Conservation (phyloP, 495 filamentous ascomycete species). For the Lasiosphaeris hirsuta region DNA sequence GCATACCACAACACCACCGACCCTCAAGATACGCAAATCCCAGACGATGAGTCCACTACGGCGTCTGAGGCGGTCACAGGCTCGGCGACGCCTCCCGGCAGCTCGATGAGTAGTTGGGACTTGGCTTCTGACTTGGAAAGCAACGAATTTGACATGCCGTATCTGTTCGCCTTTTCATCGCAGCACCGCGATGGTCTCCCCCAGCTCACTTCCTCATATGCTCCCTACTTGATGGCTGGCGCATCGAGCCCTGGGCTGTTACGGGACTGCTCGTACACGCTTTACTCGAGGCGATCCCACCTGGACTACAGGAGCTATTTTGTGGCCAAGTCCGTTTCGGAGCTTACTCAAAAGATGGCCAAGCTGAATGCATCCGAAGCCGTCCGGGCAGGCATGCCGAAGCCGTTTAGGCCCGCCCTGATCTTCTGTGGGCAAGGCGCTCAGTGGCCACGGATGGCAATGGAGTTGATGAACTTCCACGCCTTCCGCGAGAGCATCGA, state of each 20-base stretch:
- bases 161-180: slow-evolving; percentile 23
- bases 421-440: slow-evolving; percentile 27
- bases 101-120: slow-evolving; percentile 9
- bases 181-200: slow-evolving; percentile 22
- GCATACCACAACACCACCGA: slow-evolving; percentile 4
- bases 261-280: slow-evolving; percentile 26
- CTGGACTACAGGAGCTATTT: slow-evolving; percentile 22
- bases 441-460: slow-evolving; percentile 46
- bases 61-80: not conserved
- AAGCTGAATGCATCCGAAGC: not conserved
- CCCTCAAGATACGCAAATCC: not conserved
- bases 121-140: slow-evolving; percentile 1
- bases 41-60: not conserved
- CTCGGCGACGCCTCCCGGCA: not conserved
- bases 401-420: not conserved
- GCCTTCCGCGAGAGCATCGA: slow-evolving; percentile 27
- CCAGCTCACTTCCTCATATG: slow-evolving; percentile 15
- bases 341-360: slow-evolving; percentile 10
- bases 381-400: slow-evolving; percentile 6
- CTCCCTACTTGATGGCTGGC: slow-evolving; percentile 18
- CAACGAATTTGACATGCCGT: not conserved
- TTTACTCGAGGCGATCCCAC: slow-evolving; percentile 25
- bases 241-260: slow-evolving; percentile 1
- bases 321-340: slow-evolving; percentile 17
- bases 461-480: slow-evolving; percentile 25